These are phyloP conservation scores for Clarireedia homoeocarpa DNA, from an alignment of 2,329 filamentous ascomycete genomes.

Conservation along the genomic window DNA sequence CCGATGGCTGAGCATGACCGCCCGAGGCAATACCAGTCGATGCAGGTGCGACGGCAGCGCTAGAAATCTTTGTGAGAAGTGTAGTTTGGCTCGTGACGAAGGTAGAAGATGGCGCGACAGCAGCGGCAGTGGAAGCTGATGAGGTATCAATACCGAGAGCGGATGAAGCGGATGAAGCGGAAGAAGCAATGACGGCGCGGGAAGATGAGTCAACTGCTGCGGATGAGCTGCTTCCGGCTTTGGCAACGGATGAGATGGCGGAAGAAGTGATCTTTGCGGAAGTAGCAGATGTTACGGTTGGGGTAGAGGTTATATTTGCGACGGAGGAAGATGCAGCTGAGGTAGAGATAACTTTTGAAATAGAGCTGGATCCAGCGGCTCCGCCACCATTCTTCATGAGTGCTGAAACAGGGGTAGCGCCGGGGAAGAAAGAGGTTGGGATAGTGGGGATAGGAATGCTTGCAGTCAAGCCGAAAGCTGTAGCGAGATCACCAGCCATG, in stretches of 20 bases:
- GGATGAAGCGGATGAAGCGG: not conserved
- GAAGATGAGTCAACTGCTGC: not conserved
- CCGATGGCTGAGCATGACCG: not conserved
- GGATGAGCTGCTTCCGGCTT: too few species aligned
- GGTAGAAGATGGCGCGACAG: not conserved
- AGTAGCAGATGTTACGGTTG: not conserved
- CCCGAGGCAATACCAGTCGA: too few species aligned
- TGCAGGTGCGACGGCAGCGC: not conserved
- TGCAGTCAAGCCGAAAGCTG: conserved; percentile 15
- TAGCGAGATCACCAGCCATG: conserved; percentile 16
- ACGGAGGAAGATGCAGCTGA: not conserved
- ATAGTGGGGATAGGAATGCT: conserved; percentile 21
- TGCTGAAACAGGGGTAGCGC: conserved; percentile 12
- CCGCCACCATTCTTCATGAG: not conserved
- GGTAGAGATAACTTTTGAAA: not conserved
- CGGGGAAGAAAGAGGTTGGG: conserved; percentile 23
- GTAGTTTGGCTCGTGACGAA: not conserved
- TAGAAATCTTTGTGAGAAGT: not conserved
- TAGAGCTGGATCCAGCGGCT: not conserved
- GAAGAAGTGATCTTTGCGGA: not conserved
- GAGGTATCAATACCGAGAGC: not conserved
- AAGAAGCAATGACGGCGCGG: not conserved
- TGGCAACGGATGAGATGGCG: too few species aligned
- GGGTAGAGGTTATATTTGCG: too few species aligned
- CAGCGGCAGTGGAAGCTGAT: not conserved